Percentiles rank a stretch among this genome's conserved stretches.
Conservation (phyloP, 345 rosid species). For the Triadica sebifera region DNA sequence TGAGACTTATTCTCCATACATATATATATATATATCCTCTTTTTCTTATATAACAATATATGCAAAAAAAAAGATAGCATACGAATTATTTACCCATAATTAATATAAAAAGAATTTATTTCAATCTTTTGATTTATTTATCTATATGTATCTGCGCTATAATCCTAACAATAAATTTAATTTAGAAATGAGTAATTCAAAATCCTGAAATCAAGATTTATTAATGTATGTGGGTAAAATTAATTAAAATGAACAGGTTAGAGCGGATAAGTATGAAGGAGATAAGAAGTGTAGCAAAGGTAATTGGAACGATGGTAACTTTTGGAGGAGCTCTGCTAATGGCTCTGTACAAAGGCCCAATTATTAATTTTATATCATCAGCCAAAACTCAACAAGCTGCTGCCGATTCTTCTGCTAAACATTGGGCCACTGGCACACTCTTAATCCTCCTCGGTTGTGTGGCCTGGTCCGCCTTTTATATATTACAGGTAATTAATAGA, state of each 20-base stretch:
- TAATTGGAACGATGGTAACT: conserved; percentile 57
- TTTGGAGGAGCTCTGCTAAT: conserved; percentile 66
- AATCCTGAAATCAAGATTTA: too few species aligned
- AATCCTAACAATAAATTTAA: background rate
- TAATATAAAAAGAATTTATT: too few species aligned
- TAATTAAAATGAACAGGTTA: conserved; percentile 31
- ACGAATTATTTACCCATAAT: too few species aligned
- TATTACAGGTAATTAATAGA: conserved; percentile 39
- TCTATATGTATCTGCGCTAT: too few species aligned
- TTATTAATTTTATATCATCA: conserved; percentile 42
- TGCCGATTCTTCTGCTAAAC: conserved; percentile 32
- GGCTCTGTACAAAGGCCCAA: conserved; percentile 72
- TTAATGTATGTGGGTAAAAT: too few species aligned
- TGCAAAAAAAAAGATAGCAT: too few species aligned
- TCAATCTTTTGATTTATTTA: too few species aligned
- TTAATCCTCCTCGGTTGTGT: conserved; percentile 62
- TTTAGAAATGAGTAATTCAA: too few species aligned
- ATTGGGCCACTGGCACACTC: conserved; percentile 63
- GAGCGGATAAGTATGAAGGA: conserved; percentile 52
- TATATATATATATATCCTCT: background rate
- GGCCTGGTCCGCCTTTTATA: conserved; percentile 71
- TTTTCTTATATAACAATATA: too few species aligned
- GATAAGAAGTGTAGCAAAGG: conserved; percentile 53
- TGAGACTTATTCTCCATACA: conserved; percentile 20
- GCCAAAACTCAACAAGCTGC: conserved; percentile 21